Evolutionary conservation across 192 early-diverging fungal species (phyloP), one percentile per base, ranked within the genome.

Genomic region (Coemansia sp.): DNA sequence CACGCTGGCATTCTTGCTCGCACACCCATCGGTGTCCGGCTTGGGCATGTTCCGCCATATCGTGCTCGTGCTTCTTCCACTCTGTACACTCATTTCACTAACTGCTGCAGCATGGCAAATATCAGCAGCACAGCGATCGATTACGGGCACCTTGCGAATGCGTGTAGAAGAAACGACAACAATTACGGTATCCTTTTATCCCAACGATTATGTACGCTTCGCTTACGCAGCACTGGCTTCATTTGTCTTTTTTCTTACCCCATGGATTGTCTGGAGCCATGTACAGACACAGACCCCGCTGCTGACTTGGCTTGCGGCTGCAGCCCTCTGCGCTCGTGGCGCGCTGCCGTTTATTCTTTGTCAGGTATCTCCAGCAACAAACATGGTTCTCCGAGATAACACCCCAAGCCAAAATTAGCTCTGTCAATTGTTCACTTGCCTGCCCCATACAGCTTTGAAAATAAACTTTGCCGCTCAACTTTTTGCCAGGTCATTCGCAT

Each of bases 141-240:
- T 23, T 51, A n/a, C 19, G 7, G 7, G 7, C 7, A n/a, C 19
- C n/a, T 8, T 51, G 49, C 49, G 8, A 23, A 51, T 51, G 49
- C 19, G n/a, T 4, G 49, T 51, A 2, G 49, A 51, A 7, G 49
- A 51, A 7, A n/a, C 19, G 19, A 8, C 8, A 17, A 51, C 49
- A 22, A 51, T 51, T n/a, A 51, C 15, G 49, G 49, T 51, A 10
- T n/a, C 7, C 7, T n/a, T 22, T 51, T 17, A 23, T 51, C 49
- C 49, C 49, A 51, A 8, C 3, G 49, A 51, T 23, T 51, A 51
- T 51, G 49, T 23, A n/a, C n/a, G 49, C n/a, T 51, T 51, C 19
- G 14, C 49, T 2, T 22, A n/a, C n/a, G 9, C n/a, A 4, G 19
- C 22, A 8, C 19, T 51, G 49, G 49, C 15, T 7, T n/a, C 22